Percentiles rank a stretch among this genome's conserved stretches.
Conservation (phyloP, 176 grass and related monocot species). For the Tillandsia fasciculata region DNA sequence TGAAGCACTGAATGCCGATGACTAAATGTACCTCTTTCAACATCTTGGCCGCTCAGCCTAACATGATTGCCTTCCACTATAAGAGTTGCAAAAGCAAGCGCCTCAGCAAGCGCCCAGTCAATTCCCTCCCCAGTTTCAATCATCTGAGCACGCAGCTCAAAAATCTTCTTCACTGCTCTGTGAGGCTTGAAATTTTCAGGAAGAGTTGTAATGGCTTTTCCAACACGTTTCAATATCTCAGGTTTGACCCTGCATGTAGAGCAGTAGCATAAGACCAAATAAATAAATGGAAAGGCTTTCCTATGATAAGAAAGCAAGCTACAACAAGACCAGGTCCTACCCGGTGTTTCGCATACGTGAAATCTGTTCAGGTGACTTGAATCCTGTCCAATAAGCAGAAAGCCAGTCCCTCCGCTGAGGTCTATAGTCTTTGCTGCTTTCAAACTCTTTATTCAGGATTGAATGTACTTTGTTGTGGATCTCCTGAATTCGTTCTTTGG, state of each 20-base stretch:
- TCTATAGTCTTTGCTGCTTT: slow-evolving; percentile 85
- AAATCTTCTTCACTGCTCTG: slow-evolving; percentile 92
- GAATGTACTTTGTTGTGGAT: slow-evolving; percentile 68
- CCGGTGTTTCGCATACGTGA: slow-evolving; percentile 87
- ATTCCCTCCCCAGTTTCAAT: slow-evolving; percentile 82
- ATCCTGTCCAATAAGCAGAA: slow-evolving; percentile 92
- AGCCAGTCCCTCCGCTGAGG: slow-evolving; percentile 90
- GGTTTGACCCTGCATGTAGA: slow-evolving; percentile 64
- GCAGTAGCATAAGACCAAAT: not conserved
- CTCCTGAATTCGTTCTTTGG: slow-evolving; percentile 54
- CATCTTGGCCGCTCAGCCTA: slow-evolving; percentile 91
- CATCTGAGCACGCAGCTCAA: slow-evolving; percentile 67
- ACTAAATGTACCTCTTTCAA: slow-evolving; percentile 95
- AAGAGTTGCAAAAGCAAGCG: slow-evolving; percentile 89
- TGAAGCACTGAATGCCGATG: slow-evolving; percentile 84
- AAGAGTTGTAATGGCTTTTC: slow-evolving; percentile 66
- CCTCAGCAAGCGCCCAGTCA: slow-evolving; percentile 90
- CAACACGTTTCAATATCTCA: slow-evolving; percentile 81
- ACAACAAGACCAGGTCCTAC: slow-evolving; percentile 25
- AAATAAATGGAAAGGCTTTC: slow-evolving; percentile 6
- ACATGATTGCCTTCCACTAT: slow-evolving; percentile 94
- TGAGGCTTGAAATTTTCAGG: slow-evolving; percentile 94
- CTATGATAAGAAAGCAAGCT: slow-evolving; percentile 13
- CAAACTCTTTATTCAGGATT: slow-evolving; percentile 83
- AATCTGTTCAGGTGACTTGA: slow-evolving; percentile 93